These are phyloP conservation scores for Pseudogymnoascus sp. DNA, from an alignment of 2,329 filamentous ascomycete species.

Conservation along the genomic window DNA sequence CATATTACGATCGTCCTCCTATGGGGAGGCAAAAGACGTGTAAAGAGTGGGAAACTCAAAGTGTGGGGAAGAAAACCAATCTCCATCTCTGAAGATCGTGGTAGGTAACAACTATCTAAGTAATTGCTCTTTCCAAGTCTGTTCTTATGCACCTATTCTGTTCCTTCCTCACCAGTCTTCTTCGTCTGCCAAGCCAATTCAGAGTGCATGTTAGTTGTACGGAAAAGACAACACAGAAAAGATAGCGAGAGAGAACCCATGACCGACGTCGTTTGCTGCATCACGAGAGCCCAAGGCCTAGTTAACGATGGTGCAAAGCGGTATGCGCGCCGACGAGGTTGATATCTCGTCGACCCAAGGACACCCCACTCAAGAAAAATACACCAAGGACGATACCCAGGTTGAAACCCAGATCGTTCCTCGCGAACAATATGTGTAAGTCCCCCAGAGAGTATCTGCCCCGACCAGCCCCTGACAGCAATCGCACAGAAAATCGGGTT, in stretches of 20 bases:
- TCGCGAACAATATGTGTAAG: conserved; percentile 9
- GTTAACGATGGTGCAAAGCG: conserved; percentile 5
- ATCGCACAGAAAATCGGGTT: conserved; percentile 17
- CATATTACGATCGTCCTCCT: conserved; percentile 3
- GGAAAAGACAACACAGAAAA: neutral
- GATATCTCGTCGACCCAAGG: neutral
- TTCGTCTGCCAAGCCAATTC: neutral
- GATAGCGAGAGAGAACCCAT: conserved; percentile 1
- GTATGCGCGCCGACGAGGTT: conserved; percentile 2
- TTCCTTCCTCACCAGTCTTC: neutral
- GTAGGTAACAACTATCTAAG: neutral
- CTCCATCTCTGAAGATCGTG: neutral
- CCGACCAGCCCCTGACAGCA: neutral
- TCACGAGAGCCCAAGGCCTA: conserved; percentile 5
- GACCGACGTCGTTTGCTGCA: neutral
- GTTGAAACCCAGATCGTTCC: neutral
- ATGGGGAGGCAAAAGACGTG: conserved; percentile 2
- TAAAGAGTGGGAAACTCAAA: conserved; percentile 1
- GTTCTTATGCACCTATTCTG: neutral
- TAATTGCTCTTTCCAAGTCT: neutral
- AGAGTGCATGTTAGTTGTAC: neutral
- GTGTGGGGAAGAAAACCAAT: conserved; percentile 9
- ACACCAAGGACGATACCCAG: neutral
- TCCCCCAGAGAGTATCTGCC: neutral
- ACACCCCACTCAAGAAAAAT: neutral